Percentiles rank a stretch among this genome's conserved stretches.
phyloP scores from a whole-genome alignment of 1,139 yeast genomes.

The Yarrowia galli region DNA sequence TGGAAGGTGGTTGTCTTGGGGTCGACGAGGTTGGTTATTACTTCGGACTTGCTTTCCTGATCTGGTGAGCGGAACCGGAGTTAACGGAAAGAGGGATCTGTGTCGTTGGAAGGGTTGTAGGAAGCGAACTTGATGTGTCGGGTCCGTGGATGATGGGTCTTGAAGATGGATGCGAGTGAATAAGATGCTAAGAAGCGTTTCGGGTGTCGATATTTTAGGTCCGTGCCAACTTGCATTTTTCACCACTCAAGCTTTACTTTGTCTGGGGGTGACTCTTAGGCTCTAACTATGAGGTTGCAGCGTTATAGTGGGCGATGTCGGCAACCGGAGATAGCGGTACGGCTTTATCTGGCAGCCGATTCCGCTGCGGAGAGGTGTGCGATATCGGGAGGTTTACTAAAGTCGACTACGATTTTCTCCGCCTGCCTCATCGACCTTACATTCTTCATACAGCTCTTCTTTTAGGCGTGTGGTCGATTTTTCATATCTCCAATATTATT shows the following conservation, averaged over 20 bases:
- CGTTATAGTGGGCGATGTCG: conserved; percentile 18
- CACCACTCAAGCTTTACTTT: conserved; percentile 32
- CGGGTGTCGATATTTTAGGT: conserved; percentile 37
- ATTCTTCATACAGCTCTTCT: neutral
- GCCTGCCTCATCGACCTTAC: neutral
- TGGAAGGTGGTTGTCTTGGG: neutral
- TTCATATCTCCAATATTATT: neutral
- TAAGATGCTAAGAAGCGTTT: conserved; percentile 5
- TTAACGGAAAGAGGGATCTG: neutral
- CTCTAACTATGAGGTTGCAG: conserved; percentile 6
- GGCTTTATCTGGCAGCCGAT: neutral
- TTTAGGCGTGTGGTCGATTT: neutral
- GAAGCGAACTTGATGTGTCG: neutral
- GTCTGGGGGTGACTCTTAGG: conserved; percentile 37
- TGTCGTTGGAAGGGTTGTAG: neutral
- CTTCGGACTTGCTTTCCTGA: conserved; percentile 30
- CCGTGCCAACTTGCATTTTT: conserved; percentile 31
- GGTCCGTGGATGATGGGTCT: neutral
- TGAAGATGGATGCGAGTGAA: conserved; percentile 13
- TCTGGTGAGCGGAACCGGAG: conserved; percentile 16
- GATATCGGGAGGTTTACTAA: neutral
- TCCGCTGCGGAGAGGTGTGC: neutral
- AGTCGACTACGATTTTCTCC: neutral
- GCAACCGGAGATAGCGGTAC: conserved; percentile 20
- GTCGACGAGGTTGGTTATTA: conserved; percentile 20